Evolutionary conservation across 108 stramenopile genomes (phyloP).

Genomic region (Skeletonema costatum): DNA sequence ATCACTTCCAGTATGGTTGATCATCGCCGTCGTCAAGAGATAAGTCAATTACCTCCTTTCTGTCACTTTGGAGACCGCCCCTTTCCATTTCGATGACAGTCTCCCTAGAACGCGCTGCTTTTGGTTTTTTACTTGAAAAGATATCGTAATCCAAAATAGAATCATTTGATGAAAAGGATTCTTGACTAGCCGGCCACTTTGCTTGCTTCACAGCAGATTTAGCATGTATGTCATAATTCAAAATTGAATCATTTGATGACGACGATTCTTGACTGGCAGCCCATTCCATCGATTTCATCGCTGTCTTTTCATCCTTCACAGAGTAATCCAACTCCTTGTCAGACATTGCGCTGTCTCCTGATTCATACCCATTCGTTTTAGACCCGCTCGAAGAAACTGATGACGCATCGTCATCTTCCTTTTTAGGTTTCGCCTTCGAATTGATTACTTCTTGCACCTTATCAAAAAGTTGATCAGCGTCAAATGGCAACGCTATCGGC

Average conservation of each 20-base stretch:
- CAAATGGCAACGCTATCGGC: not conserved
- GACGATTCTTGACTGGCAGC: not conserved
- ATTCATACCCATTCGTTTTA: not conserved
- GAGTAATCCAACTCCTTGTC: not conserved
- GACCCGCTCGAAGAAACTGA: not conserved
- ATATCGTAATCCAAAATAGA: not conserved
- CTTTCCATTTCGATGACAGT: not conserved
- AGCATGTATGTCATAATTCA: not conserved
- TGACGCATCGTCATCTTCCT: not conserved
- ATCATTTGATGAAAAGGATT: not conserved
- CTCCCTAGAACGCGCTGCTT: not conserved
- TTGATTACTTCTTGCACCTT: not conserved
- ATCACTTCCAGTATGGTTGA: not conserved
- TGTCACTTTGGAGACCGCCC: not conserved
- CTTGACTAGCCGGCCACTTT: no score
- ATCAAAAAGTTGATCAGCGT: not conserved
- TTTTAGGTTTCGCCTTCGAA: not conserved
- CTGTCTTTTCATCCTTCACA: not conserved
- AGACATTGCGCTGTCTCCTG: not conserved
- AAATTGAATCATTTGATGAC: no score
- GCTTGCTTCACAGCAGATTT: not conserved
- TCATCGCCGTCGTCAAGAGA: not conserved
- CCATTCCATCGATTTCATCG: not conserved
- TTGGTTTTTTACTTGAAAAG: not conserved
- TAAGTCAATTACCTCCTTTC: not conserved